Percentiles rank a stretch among this genome's conserved stretches.
Evolutionary conservation across 495 filamentous ascomycete genomes (phyloP).

Genomic region (Endocarpon pusillum): DNA sequence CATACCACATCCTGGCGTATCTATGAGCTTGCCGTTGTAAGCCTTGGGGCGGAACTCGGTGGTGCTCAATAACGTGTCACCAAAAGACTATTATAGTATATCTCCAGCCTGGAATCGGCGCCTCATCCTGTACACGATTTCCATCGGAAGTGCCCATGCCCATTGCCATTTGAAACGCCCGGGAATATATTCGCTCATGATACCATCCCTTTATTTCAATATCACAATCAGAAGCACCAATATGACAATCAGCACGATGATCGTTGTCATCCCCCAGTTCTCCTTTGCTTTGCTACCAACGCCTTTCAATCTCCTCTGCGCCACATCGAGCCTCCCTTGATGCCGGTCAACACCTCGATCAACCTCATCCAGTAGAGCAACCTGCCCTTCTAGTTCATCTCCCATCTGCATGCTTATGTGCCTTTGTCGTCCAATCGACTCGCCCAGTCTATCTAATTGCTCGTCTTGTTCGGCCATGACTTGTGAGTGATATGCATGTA

Average conservation of each 20-base stretch:
- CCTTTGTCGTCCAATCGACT: constrained; percentile 76
- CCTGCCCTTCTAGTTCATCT: constrained; percentile 84
- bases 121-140: no score
- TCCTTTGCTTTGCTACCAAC: constrained; percentile 60
- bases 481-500: constrained; percentile 66
- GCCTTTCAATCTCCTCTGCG: constrained; percentile 48
- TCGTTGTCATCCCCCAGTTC: constrained; percentile 63
- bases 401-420: constrained; percentile 92
- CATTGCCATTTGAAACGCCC: no score
- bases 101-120: no score
- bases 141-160: no score
- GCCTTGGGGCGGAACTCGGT: no score
- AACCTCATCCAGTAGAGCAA: constrained; percentile 73
- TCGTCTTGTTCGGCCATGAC: constrained; percentile 79
- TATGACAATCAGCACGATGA: constrained; percentile 57
- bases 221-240: constrained; percentile 63
- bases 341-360: constrained; percentile 73
- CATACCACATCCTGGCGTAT: no score
- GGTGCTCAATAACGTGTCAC: no score
- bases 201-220: constrained; percentile 49
- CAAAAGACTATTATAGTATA: no score
- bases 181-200: no score
- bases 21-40: no score
- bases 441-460: constrained; percentile 72
- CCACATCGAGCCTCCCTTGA: constrained; percentile 52